Evolutionary conservation across 306 rosid species (phyloP).

Genomic region (Citrullus colocynthis): DNA sequence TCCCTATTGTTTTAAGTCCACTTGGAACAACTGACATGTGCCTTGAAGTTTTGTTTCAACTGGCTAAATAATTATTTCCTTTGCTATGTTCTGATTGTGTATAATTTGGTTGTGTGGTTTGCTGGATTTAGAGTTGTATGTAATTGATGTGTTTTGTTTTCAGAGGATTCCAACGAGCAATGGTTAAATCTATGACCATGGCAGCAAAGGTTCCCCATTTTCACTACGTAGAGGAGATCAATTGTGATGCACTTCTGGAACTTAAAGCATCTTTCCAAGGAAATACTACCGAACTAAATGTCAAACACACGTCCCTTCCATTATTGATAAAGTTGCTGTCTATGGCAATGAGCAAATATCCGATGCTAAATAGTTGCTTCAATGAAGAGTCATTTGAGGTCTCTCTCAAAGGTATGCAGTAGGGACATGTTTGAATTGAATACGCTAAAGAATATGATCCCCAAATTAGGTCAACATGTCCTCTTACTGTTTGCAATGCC

Average conservation of each 20-base stretch:
- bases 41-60: not conserved
- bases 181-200: constrained; percentile 74
- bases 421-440: not conserved
- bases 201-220: constrained; percentile 94
- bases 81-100: not conserved
- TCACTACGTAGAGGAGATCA: constrained; percentile 81
- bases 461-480: not conserved
- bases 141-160: constrained; percentile 7
- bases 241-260: constrained; percentile 56
- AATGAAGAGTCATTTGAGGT: constrained; percentile 66
- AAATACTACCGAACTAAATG: constrained; percentile 46
- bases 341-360: constrained; percentile 63
- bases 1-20: not conserved
- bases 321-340: constrained; percentile 67
- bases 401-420: constrained; percentile 55
- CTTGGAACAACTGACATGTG: not conserved
- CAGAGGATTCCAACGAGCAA: constrained; percentile 86
- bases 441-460: not conserved
- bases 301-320: constrained; percentile 89
- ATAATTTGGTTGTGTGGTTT: not conserved
- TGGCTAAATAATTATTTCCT: not conserved
- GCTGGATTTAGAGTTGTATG: not conserved
- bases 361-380: constrained; percentile 74
- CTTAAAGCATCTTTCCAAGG: constrained; percentile 71
- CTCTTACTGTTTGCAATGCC: not conserved